These are phyloP conservation scores for Phaeosphaeriaceae sp. DNA, from an alignment of 2,329 filamentous ascomycete genomes.

Conservation along the genomic window DNA sequence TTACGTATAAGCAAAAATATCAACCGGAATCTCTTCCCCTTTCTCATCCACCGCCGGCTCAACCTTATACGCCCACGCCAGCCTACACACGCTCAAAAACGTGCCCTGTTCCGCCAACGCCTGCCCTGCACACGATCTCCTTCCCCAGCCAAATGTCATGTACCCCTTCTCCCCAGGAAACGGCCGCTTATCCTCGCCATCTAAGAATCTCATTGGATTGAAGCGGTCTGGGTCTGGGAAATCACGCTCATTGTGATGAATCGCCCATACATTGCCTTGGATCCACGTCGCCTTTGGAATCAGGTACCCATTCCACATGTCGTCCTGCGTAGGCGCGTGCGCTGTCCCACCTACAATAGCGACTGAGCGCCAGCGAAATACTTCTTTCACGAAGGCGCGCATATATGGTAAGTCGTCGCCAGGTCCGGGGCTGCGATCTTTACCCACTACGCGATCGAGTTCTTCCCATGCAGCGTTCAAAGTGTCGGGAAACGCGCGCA, in stretches of 20 bases:
- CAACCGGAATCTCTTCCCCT: slow-evolving; percentile 60
- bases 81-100: slow-evolving; percentile 62
- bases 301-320: slow-evolving; percentile 57
- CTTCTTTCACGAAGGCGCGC: slow-evolving; percentile 49
- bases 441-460: slow-evolving; percentile 41
- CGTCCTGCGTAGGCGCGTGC: slow-evolving; percentile 58
- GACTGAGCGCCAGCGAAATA: slow-evolving; percentile 46
- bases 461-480: slow-evolving; percentile 41
- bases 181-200: slow-evolving; percentile 29
- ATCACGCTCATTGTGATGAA: slow-evolving; percentile 49
- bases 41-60: slow-evolving; percentile 47
- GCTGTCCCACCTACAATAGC: slow-evolving; percentile 55
- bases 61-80: slow-evolving; percentile 65
- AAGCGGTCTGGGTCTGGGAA: slow-evolving; percentile 48
- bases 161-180: slow-evolving; percentile 56
- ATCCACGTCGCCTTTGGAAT: slow-evolving; percentile 55
- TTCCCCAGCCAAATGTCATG: slow-evolving; percentile 62
- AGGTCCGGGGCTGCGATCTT: slow-evolving; percentile 38
- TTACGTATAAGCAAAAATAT: slow-evolving; percentile 62
- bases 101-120: slow-evolving; percentile 66
- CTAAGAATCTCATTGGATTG: slow-evolving; percentile 37
- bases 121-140: slow-evolving; percentile 64
- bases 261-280: slow-evolving; percentile 50
- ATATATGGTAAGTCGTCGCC: slow-evolving; percentile 48
- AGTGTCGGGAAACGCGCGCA: slow-evolving; percentile 42